phyloP scores from a whole-genome alignment of 2,329 filamentous ascomycete species.

The Fusarium sp. region DNA sequence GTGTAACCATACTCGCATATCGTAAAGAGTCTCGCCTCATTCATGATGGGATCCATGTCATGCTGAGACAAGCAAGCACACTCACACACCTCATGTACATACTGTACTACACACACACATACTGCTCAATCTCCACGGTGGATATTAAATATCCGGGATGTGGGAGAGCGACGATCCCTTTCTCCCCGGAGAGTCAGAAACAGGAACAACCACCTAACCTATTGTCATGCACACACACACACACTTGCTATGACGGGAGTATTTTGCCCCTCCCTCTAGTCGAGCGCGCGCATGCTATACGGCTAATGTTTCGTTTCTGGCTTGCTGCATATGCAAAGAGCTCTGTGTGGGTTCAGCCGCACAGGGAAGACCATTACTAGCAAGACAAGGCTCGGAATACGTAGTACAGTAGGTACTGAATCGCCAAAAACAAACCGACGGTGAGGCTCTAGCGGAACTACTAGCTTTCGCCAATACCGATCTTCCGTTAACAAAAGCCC shows the following conservation, averaged over 20 bases:
- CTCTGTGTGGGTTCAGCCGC: conserved; percentile 21
- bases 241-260: not conserved
- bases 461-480: too few relatives aligned
- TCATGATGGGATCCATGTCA: not conserved
- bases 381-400: too few relatives aligned
- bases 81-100: not conserved
- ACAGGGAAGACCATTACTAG: not conserved
- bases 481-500: too few relatives aligned
- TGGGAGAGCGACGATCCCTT: not conserved
- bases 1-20: conserved; percentile 27
- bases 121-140: not conserved
- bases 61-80: not conserved
- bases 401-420: too few relatives aligned
- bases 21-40: not conserved
- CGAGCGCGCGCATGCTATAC: not conserved
- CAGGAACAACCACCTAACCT: not conserved
- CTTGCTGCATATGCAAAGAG: conserved; percentile 27
- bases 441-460: not conserved
- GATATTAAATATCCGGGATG: not conserved
- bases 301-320: conserved; percentile 13
- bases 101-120: not conserved
- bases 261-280: not conserved
- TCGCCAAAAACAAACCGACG: not conserved
- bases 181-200: not conserved
- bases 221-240: not conserved